A percentile compares a stretch with the other conserved stretches of the same genome.
These are phyloP conservation scores for Vitis hybrid DNA, from an alignment of 177 flowering plant species.

Conservation along the genomic window DNA sequence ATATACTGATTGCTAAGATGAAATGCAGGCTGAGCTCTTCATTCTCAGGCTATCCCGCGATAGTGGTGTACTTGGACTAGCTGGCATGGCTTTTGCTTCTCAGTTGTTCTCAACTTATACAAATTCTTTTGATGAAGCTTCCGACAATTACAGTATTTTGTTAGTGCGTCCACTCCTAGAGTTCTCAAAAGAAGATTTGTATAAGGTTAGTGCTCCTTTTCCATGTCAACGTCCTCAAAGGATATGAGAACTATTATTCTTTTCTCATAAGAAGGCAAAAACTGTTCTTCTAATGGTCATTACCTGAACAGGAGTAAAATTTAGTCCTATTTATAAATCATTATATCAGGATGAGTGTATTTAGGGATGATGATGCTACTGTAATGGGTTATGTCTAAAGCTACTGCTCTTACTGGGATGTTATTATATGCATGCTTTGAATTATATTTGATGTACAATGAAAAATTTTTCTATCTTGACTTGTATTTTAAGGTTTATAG, in stretches of 20 bases:
- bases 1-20: constrained; percentile 10
- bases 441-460: too few relatives aligned
- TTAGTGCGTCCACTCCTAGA: constrained; percentile 80
- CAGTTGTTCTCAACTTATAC: constrained; percentile 51
- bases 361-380: too few relatives aligned
- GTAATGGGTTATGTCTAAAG: too few relatives aligned
- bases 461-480: too few relatives aligned
- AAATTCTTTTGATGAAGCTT: constrained; percentile 26
- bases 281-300: too few relatives aligned
- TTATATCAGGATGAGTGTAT: too few relatives aligned
- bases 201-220: constrained; percentile 43
- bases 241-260: not conserved
- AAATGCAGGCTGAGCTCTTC: constrained; percentile 86
- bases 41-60: constrained; percentile 79
- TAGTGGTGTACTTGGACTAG: constrained; percentile 94
- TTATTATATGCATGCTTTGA: too few relatives aligned
- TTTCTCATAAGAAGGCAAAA: too few relatives aligned
- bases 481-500: too few relatives aligned
- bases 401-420: too few relatives aligned
- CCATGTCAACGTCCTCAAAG: not conserved
- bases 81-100: constrained; percentile 86
- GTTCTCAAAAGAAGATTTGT: constrained; percentile 79
- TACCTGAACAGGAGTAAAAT: too few relatives aligned
- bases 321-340: too few relatives aligned
- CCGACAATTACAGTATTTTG: constrained; percentile 44